phyloP scores from a whole-genome alignment of 2,329 filamentous ascomycete genomes.

The Bipolaris zeicola region DNA sequence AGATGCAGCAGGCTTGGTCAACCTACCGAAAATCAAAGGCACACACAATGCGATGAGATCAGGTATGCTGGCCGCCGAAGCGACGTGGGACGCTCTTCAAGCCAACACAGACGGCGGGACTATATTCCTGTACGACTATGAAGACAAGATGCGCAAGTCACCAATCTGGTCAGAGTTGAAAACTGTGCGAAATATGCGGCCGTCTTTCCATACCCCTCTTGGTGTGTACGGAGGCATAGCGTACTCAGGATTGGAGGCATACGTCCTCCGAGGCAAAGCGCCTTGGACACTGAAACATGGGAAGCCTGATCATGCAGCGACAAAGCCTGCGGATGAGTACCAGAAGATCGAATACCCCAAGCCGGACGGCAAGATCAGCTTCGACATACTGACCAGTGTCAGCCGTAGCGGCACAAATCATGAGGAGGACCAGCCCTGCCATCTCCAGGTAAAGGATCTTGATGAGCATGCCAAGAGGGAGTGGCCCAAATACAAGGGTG shows the following conservation, averaged over 20 bases:
- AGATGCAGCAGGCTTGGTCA: constrained; percentile 94
- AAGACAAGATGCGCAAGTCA: constrained; percentile 83
- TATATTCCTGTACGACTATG: constrained; percentile 93
- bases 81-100: constrained; percentile 77
- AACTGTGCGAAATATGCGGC: constrained; percentile 96
- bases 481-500: constrained; percentile 85
- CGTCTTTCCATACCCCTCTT: constrained; percentile 86
- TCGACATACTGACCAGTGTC: constrained; percentile 95
- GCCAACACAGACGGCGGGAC: constrained; percentile 64
- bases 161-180: constrained; percentile 93
- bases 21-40: constrained; percentile 97
- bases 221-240: constrained; percentile 87
- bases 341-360: constrained; percentile 95
- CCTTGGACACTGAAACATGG: constrained; percentile 95
- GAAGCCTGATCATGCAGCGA: constrained; percentile 75
- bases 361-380: constrained; percentile 91
- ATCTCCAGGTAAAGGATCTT: constrained; percentile 94
- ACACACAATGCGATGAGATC: constrained; percentile 98
- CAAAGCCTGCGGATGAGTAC: constrained; percentile 78
- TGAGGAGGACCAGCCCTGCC: constrained; percentile 97
- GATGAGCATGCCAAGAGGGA: constrained; percentile 83
- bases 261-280: constrained; percentile 78
- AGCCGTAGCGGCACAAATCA: constrained; percentile 96
- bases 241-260: constrained; percentile 94
- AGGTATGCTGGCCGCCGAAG: constrained; percentile 94